Percentiles rank a stretch among this genome's conserved stretches.
phyloP scores from a whole-genome alignment of 345 rosid species.

The Rhizophora apiculata region DNA sequence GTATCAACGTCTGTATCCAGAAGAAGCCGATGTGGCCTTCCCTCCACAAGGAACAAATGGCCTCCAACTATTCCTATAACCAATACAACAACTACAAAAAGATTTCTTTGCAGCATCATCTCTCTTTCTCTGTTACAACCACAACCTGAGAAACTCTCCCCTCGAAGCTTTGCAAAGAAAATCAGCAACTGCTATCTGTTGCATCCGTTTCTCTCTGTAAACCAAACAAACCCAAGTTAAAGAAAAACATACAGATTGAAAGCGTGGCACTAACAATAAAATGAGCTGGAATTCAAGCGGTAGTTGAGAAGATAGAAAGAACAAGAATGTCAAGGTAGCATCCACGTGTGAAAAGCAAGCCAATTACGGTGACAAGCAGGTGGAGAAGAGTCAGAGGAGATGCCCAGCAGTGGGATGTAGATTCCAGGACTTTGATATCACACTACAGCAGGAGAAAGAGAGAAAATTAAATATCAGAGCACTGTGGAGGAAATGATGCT shows the following conservation, averaged over 20 bases:
- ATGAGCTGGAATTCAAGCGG: not conserved
- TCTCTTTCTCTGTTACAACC: constrained; percentile 15
- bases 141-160: constrained; percentile 10
- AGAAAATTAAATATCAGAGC: not conserved
- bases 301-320: not conserved
- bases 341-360: not conserved
- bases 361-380: not conserved
- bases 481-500: no score
- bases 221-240: no score
- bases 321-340: not conserved
- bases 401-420: constrained; percentile 10
- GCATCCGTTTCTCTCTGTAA: constrained; percentile 4
- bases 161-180: constrained; percentile 1
- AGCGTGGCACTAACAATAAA: not conserved
- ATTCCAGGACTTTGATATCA: constrained; percentile 5
- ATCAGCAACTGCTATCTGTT: constrained; percentile 11
- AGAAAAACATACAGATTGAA: no score
- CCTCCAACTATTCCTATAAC: constrained; percentile 20
- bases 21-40: constrained; percentile 54
- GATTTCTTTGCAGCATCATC: constrained; percentile 29
- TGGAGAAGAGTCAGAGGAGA: constrained; percentile 6
- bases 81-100: constrained; percentile 20
- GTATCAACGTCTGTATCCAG: constrained; percentile 85
- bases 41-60: constrained; percentile 22
- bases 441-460: not conserved